These are phyloP conservation scores for Colletotrichum tabaci DNA, from an alignment of 2,329 filamentous ascomycete species.

Conservation along the genomic window DNA sequence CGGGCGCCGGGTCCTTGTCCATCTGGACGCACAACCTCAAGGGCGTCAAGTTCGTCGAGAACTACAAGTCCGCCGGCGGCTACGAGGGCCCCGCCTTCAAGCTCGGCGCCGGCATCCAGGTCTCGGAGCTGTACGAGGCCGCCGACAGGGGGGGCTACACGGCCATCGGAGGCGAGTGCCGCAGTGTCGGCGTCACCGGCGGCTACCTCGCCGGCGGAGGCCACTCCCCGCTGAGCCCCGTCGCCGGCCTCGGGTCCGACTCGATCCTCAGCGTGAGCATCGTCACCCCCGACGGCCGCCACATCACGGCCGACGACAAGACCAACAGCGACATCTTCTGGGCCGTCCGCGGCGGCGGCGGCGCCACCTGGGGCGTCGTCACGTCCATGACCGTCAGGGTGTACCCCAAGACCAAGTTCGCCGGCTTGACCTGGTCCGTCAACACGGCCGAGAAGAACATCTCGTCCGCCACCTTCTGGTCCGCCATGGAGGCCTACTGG, in stretches of 20 bases:
- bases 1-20: slow-evolving; percentile 63
- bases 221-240: slow-evolving; percentile 62
- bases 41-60: slow-evolving; percentile 47
- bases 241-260: slow-evolving; percentile 62
- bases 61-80: slow-evolving; percentile 43
- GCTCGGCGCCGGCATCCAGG: slow-evolving; percentile 68
- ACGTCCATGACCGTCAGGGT: slow-evolving; percentile 55
- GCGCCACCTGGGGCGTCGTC: slow-evolving; percentile 61
- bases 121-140: slow-evolving; percentile 66
- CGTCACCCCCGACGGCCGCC: slow-evolving; percentile 60
- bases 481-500: slow-evolving; percentile 52
- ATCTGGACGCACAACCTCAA: slow-evolving; percentile 66
- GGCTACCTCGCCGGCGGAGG: slow-evolving; percentile 58
- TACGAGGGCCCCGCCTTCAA: slow-evolving; percentile 67
- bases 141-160: slow-evolving; percentile 62
- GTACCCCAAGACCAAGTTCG: slow-evolving; percentile 52
- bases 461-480: slow-evolving; percentile 51
- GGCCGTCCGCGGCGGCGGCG: slow-evolving; percentile 63
- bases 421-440: slow-evolving; percentile 51
- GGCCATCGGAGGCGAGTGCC: slow-evolving; percentile 69
- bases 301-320: slow-evolving; percentile 57
- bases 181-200: slow-evolving; percentile 49
- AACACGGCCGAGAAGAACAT: slow-evolving; percentile 48
- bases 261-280: slow-evolving; percentile 66
- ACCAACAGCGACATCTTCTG: slow-evolving; percentile 65